Evolutionary conservation across 768 basidiomycete species (phyloP), one percentile per base, ranked within the genome.

Genomic region (Trametes maxima): DNA sequence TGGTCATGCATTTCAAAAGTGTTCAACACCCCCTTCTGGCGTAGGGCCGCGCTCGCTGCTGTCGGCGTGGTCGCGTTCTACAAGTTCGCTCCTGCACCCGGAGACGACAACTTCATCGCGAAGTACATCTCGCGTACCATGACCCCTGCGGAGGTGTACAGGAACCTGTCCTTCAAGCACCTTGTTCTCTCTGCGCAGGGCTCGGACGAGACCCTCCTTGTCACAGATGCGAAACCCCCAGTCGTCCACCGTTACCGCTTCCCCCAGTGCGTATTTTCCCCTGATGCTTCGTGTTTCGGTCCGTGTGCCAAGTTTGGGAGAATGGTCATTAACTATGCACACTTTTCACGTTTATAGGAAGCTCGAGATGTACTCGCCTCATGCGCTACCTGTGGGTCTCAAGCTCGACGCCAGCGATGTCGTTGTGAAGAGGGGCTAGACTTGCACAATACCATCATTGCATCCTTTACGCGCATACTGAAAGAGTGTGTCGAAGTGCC

Each of bases 21-120:
- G 33, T 92, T 92, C 70, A 73, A 76, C 25, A 83, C 81, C 35
- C 77, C 85, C 21, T 81, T 88, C 69, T 92, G 91, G 91, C 77
- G 85, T 39, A 86, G 85, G 62, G 81, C 84, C 2, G 66, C 87
- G 40, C 61, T 90, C 22, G 73, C 79, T 22, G 78, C 82, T 14
- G 59, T 86, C 43, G 75, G 79, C 10, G 80, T 75, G 44, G 83
- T 79, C 44, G 82, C 78, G 12, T 81, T 82, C 62, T 87, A 88
- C 77, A 90, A 90, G 73, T 87, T 79, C 68, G 86, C 88, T 3
- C 90, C 90, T 0, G 75, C 79, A 55, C 80, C 84, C 7, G 75
- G 74, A 33, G 82, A 88, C 40, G 84, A 89, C 60, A 82, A 79
- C 51, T 85, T 83, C 67, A 70, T 92, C 69, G 88, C 88, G 13